Evolutionary conservation across 2,329 filamentous ascomycete species (phyloP), one percentile per base, ranked within the genome.

Genomic region (Xylariaceae sp.): DNA sequence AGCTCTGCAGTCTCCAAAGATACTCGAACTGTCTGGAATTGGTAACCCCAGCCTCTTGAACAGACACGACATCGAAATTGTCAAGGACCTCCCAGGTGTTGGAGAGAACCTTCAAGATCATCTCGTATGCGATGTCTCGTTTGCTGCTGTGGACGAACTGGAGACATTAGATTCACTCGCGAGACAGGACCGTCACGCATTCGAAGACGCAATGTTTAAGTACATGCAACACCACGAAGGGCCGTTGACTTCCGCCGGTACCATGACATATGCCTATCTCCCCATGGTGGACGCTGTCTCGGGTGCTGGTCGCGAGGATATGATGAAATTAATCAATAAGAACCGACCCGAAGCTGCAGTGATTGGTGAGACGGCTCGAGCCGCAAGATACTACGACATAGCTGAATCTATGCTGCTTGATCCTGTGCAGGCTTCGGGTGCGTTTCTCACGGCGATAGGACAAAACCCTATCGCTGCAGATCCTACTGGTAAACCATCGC

Each of bases 21-120:
- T 81, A 4, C 68, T 81, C 0, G 73, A 79, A 56, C 65, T 77
- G 2, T 79, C 76, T n/a, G 78, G 78, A 1, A 70, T 81, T 7
- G 78, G 78, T 0, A 64, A 69, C 5, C 57, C 61, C 12, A 58
- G 63, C 2, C 57, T 73, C 1, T 60, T 82, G 6, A 47, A 64
- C 0, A 55, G 56, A 5, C 63, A 73, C 14, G 64, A 64, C 0
- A 75, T 82, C n/a, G 55, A 66, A 0, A 58, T 73, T 0, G 50
- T 79, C 0, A 64, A 72, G 1, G 70, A 80, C 45, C 66, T 77
- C 0, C 75, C 78, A 0, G 75, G 73, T 0, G 78, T 81, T 1
- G 79, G 79, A 2, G 65, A 73, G 42, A 76, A 76, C 54, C 68
- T 76, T 17, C 71, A 75, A 31, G 74, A 77, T 43, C 73, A 16